These are phyloP conservation scores for Cadophora sp. DNA, from an alignment of 2,329 filamentous ascomycete genomes.

Conservation along the genomic window DNA sequence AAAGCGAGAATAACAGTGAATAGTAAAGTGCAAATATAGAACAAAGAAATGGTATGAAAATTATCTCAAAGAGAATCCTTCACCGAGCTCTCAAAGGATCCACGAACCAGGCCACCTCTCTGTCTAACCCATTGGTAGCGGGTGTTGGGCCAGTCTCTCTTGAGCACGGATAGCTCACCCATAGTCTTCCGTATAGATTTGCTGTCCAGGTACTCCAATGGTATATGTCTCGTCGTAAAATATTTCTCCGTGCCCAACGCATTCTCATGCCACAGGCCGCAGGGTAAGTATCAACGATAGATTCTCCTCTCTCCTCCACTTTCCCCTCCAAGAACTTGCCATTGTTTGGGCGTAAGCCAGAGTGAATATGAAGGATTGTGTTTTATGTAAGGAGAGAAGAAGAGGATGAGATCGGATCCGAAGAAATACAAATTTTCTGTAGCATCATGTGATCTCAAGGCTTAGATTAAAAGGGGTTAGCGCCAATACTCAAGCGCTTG, in stretches of 20 bases:
- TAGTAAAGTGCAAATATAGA: not conserved
- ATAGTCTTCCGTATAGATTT: no score
- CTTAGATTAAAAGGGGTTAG: not conserved
- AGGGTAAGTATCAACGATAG: constrained; percentile 64
- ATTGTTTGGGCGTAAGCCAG: constrained; percentile 63
- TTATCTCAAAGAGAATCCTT: not conserved
- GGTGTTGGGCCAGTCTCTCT: not conserved
- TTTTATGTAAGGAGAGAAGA: constrained; percentile 51
- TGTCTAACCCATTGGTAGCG: no score
- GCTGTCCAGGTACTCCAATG: not conserved
- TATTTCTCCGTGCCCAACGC: constrained; percentile 40
- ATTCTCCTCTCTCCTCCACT: constrained; percentile 67
- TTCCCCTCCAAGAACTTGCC: constrained; percentile 71
- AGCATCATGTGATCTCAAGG: constrained; percentile 25
- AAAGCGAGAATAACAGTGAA: not conserved
- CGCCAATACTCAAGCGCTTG: not conserved
- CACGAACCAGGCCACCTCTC: not conserved
- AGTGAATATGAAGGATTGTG: constrained; percentile 70
- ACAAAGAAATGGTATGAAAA: constrained; percentile 8
- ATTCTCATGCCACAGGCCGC: constrained; percentile 51
- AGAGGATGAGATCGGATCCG: constrained; percentile 24
- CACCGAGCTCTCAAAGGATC: not conserved
- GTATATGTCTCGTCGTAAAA: constrained; percentile 23
- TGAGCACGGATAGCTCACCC: no score
- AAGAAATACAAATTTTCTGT: constrained; percentile 24